Evolutionary conservation across 805 yeast species (phyloP).

Genomic region (Teunomyces lycoperdinae): DNA sequence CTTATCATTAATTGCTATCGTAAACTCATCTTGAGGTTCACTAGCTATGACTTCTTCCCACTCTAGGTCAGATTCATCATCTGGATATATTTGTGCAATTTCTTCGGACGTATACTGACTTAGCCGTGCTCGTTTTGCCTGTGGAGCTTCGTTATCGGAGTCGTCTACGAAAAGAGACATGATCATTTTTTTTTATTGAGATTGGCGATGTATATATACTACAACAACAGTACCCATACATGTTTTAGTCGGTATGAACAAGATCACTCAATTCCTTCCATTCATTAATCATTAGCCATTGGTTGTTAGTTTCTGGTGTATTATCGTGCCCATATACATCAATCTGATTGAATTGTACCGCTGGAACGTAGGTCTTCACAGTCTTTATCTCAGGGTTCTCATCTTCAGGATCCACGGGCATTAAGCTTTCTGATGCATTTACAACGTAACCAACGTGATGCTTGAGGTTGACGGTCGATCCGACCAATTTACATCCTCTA

Average conservation of each 20-base stretch:
- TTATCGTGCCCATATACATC: slow-evolving; percentile 31
- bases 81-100: neutral
- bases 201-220: neutral
- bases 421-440: slow-evolving; percentile 16
- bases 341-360: slow-evolving; percentile 23
- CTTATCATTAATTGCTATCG: slow-evolving; percentile 1
- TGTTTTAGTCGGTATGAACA: slow-evolving; percentile 14
- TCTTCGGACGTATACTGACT: too few species aligned
- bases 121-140: neutral
- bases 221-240: neutral
- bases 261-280: slow-evolving; percentile 26
- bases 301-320: slow-evolving; percentile 13
- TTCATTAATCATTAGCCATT: slow-evolving; percentile 27
- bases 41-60: neutral
- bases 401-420: slow-evolving; percentile 3
- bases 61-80: neutral
- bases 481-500: slow-evolving; percentile 35
- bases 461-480: slow-evolving; percentile 15
- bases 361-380: slow-evolving; percentile 15
- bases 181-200: neutral
- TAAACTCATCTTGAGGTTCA: slow-evolving; percentile 4
- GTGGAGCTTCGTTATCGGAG: neutral
- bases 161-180: slow-evolving; percentile 1
- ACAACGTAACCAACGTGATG: slow-evolving; percentile 25
- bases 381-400: slow-evolving; percentile 15